Base-by-base conservation (phyloP, 306 rosid genomes). In the Vigna nakashimae region DNA sequence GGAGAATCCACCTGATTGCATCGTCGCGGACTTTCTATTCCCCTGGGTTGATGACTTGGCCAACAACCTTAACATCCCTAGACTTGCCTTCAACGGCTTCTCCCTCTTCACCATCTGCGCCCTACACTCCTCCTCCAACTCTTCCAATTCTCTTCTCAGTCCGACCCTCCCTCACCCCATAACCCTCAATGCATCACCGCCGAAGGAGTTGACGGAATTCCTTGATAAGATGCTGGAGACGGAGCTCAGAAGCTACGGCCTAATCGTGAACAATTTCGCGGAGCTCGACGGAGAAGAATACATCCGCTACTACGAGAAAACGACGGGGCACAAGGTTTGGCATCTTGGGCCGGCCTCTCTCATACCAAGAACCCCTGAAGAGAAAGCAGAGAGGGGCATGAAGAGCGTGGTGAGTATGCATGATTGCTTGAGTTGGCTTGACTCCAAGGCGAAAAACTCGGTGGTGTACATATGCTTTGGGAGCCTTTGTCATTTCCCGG, bases 291-390 rank as follows among this genome's bases (percentile, higher is more conserved):
- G 85, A 42, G 62, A 82, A 30, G 85, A 76, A 15, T 75, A 51
- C 30, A 3, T 70, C 17, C 5, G 16, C 0, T 28, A 82, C 56
- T 82, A 82, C 62, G 30, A 59, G 51, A 68, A 40, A 68, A 68
- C 5, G 22, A 58, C 45, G 4, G 59, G 77, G 10, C 80, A 68
- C 40, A 81, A 40, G 20, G 84, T 66, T 3, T 81, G 84, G 84
- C 87, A 78, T 38, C 49, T 87, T 7, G 91, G 91, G 0, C 88
- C 88, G 0, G 79, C 77, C 45, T 80, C 71, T 13, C 68, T 84
- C 4, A 50, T 45, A 4, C 34, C 9, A 4, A 67, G 14, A 68
- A 58, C 18, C 17, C 4, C 2, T 56, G 20, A 65, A 28, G 82
- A 77, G 24, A 77, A 65, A 22, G 75, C 79, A 7, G 69, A 72